Conservation (phyloP, 441 rosid genomes). For the Gossypium lobatum region DNA sequence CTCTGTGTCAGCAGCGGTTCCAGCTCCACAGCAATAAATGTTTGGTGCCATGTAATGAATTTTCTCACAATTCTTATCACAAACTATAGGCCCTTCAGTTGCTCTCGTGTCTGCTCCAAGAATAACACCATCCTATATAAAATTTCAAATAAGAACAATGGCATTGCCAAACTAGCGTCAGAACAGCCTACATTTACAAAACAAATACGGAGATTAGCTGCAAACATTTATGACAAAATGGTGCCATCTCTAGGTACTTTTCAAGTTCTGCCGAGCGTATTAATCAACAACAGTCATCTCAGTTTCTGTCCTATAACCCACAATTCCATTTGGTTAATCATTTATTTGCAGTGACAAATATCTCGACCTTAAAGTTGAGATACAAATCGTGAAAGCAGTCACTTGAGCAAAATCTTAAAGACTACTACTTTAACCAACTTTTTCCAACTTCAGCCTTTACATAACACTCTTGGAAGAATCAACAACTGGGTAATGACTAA, state of each 20-base stretch:
- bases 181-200: background rate
- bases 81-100: conserved; percentile 95
- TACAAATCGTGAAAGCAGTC: background rate
- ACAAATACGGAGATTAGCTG: background rate
- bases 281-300: background rate
- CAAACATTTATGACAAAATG: background rate
- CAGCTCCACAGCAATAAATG: conserved; percentile 96
- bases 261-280: background rate
- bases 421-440: background rate
- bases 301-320: background rate
- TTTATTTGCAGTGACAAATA: background rate
- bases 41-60: conserved; percentile 98
- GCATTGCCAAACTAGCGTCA: background rate
- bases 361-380: background rate
- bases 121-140: conserved; percentile 78
- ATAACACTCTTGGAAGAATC: background rate
- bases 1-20: conserved; percentile 98
- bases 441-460: background rate
- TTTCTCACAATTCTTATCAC: conserved; percentile 96
- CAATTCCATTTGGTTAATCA: background rate
- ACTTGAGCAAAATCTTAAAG: background rate
- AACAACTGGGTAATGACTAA: background rate
- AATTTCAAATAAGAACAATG: conserved; percentile 3
- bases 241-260: background rate
- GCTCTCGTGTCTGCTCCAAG: conserved; percentile 98